Evolutionary conservation across 352 stramenopile species (phyloP).

Genomic region (Globisporangium camurandrum): DNA sequence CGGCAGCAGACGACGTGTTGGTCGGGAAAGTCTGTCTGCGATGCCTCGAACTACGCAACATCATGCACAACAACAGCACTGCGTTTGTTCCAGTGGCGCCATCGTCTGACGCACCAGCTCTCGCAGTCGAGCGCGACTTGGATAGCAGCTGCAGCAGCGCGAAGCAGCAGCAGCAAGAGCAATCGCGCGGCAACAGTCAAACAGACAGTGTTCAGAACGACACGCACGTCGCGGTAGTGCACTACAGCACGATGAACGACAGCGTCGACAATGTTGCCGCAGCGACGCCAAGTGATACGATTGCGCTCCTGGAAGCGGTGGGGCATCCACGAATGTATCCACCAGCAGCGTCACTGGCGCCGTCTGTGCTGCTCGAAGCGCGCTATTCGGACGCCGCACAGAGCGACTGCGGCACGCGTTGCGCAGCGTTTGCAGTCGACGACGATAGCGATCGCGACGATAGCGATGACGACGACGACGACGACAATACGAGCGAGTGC

Average conservation of each 20-base stretch:
- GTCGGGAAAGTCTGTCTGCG: conserved; percentile 54
- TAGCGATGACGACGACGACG: conserved; percentile 15
- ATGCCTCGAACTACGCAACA: conserved; percentile 41
- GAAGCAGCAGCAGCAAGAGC: not conserved
- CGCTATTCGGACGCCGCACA: not conserved
- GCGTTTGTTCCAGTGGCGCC: conserved; percentile 14
- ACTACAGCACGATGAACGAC: not conserved
- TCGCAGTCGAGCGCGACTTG: not conserved
- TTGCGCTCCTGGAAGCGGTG: not conserved
- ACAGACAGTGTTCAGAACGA: not conserved
- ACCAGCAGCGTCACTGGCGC: conserved; percentile 21
- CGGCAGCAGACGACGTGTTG: conserved; percentile 16
- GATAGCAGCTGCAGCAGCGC: not conserved
- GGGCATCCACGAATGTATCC: too few species aligned
- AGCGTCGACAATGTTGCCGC: too few species aligned
- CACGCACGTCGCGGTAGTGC: not conserved
- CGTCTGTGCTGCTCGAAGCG: conserved; percentile 14
- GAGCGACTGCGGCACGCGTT: not conserved
- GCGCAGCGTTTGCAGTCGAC: not conserved
- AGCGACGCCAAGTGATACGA: not conserved
- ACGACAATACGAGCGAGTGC: conserved; percentile 15
- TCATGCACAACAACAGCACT: conserved; percentile 29
- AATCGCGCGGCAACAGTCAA: not conserved
- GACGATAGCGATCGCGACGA: not conserved
- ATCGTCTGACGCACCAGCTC: conserved; percentile 5